Base-by-base conservation (phyloP, 1,284 basidiomycete genomes). In the Melampsora larici-populina region DNA sequence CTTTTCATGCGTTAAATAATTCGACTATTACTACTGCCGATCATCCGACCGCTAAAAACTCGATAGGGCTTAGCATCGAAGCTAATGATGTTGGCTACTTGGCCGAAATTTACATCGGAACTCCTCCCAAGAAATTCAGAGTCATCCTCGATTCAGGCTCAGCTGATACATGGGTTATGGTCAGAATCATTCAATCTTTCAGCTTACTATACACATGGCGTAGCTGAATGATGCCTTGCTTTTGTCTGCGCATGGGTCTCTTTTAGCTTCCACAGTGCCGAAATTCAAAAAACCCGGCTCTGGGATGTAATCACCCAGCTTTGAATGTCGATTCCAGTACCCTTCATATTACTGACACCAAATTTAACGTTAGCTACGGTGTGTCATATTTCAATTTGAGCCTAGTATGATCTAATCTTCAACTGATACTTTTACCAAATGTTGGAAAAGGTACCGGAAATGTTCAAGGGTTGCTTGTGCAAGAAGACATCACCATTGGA, bases 111-210 rank as follows among this genome's bases (percentile, higher is more conserved):
- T 87, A 90, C 83, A 88, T 94, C 79, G 92, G 92, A 51, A 91
- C 90, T 2, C 91, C 91, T n/a, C 87, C 90, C 1, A 86, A 84
- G 60, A 84, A 89, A 81, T 94, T 91, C 84, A 86, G 87, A 46
- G 84, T 95, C 81, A 87, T 94, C 69, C 90, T 92, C 89, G 93
- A 95, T 85, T 91, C 91, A 33, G 93, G 93, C 46, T 92, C 90
- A 9, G 89, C 91, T 18, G 93, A 95, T 83, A 86, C 92, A 55
- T 95, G 93, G 92, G 89, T 91, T 24, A 89, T 89, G 13, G 72
- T 75, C 36, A 67, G 72, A 48, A 33, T 21, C 17, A 5, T 18
- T 21, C n/a, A 21, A 43, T 24, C 18, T 26, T 31, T 40, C 31
- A 26, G n/a, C 0, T 46, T 15, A 46, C 43, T 46, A 17, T 46